These are phyloP conservation scores for Ceratocystiopsis minuta DNA, from an alignment of 2,329 filamentous ascomycete species.

Conservation along the genomic window DNA sequence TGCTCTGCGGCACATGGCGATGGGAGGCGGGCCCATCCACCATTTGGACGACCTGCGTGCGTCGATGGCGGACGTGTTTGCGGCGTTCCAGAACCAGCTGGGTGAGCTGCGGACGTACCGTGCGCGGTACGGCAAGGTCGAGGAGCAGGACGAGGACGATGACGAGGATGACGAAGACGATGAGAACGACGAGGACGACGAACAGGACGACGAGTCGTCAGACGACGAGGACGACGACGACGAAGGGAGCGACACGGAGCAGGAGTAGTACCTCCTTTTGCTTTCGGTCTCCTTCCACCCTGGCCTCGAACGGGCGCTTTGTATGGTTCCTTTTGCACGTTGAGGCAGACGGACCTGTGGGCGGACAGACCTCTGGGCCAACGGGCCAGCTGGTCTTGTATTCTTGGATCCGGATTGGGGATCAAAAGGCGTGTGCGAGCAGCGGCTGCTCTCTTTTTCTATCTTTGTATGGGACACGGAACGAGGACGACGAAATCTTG, in stretches of 20 bases:
- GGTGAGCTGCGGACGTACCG: slow-evolving; percentile 46
- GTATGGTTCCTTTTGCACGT: too few species aligned
- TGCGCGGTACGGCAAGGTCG: slow-evolving; percentile 19
- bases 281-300: too few species aligned
- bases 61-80: slow-evolving; percentile 58
- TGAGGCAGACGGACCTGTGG: too few species aligned
- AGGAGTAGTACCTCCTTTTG: background rate
- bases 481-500: too few species aligned
- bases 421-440: too few species aligned
- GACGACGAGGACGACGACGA: background rate
- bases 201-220: background rate
- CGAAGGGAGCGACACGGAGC: background rate
- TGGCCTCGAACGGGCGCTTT: too few species aligned
- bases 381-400: too few species aligned
- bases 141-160: slow-evolving; percentile 7
- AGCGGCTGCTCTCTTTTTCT: too few species aligned
- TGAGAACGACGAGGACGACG: slow-evolving; percentile 18
- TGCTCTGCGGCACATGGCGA: slow-evolving; percentile 58
- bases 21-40: slow-evolving; percentile 43
- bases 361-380: too few species aligned
- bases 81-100: slow-evolving; percentile 40
- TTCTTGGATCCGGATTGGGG: too few species aligned
- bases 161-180: slow-evolving; percentile 13
- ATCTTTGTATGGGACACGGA: too few species aligned
- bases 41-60: slow-evolving; percentile 55